These are phyloP conservation scores for Orbilia quercus DNA, from an alignment of 2,329 filamentous ascomycete species.

Conservation along the genomic window DNA sequence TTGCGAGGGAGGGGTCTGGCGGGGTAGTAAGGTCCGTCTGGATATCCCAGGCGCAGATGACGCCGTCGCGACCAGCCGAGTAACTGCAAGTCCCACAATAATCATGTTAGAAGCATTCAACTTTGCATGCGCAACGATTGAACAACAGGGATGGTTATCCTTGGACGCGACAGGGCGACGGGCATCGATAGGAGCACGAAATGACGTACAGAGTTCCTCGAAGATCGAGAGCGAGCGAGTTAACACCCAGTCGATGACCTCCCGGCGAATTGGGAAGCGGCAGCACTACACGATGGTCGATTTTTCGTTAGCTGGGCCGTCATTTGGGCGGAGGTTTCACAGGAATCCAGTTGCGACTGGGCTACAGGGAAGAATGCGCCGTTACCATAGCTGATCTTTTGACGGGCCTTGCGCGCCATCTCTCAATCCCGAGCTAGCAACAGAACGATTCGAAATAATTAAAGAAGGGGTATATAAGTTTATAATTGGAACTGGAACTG, in stretches of 20 bases:
- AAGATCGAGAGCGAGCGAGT: conserved; percentile 89
- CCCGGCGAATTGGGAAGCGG: conserved; percentile 79
- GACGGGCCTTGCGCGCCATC: conserved; percentile 76
- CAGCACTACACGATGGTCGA: conserved; percentile 68
- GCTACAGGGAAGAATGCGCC: conserved; percentile 24
- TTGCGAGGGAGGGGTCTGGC: conserved; percentile 58
- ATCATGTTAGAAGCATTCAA: conserved; percentile 32
- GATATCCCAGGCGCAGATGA: conserved; percentile 95
- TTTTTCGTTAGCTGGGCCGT: conserved; percentile 38
- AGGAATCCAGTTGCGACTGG: conserved; percentile 22
- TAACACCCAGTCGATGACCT: conserved; percentile 92
- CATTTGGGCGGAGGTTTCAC: conserved; percentile 26
- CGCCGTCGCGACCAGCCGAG: conserved; percentile 92
- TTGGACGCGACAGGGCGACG: conserved; percentile 13
- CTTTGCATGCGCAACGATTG: not conserved
- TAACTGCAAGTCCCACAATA: conserved; percentile 72
- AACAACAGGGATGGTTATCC: not conserved
- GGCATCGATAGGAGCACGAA: conserved; percentile 12
- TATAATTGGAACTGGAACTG: conserved; percentile 28
- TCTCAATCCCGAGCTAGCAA: conserved; percentile 10
- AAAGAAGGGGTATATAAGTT: conserved; percentile 40
- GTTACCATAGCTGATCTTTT: conserved; percentile 76
- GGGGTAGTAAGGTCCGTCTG: conserved; percentile 72
- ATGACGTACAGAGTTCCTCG: conserved; percentile 83
- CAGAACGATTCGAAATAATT: conserved; percentile 7